Conservation (phyloP, 805 yeast genomes). For the Sugiyamaella boreocaroliniensis region DNA sequence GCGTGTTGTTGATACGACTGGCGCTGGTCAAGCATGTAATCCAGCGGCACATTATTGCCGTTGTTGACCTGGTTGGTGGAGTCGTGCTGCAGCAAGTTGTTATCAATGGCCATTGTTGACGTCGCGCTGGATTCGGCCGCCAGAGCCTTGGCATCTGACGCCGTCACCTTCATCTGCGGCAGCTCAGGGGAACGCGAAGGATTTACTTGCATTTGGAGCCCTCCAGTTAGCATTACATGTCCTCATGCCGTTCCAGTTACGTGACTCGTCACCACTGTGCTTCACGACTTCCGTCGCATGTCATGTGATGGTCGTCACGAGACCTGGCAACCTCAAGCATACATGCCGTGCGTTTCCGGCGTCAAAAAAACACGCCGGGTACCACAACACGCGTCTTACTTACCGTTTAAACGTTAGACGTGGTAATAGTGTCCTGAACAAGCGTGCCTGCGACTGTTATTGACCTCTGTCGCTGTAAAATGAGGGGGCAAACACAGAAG, state of each 20-base stretch:
- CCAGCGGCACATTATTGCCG: not conserved
- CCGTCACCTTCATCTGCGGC: not conserved
- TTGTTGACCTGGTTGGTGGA: not conserved
- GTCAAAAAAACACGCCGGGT: too few relatives aligned
- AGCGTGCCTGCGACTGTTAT: too few relatives aligned
- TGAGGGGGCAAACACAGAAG: too few relatives aligned
- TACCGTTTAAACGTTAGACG: too few relatives aligned
- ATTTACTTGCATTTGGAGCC: not conserved
- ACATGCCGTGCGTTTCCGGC: too few relatives aligned
- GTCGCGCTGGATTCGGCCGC: not conserved
- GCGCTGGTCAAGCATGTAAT: conserved; percentile 3
- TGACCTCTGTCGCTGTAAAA: too few relatives aligned
- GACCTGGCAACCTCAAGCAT: not conserved
- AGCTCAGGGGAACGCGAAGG: not conserved
- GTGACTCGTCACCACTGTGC: not conserved
- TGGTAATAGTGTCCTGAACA: too few relatives aligned
- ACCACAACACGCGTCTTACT: too few relatives aligned
- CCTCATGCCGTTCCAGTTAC: not conserved
- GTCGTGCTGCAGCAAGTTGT: conserved; percentile 1
- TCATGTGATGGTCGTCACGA: not conserved
- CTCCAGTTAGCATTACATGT: not conserved
- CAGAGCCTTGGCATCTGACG: not conserved
- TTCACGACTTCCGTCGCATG: not conserved
- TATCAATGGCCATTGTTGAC: not conserved
- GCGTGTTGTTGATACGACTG: not conserved